A percentile compares a stretch with the other conserved stretches of the same genome.
Conservation (phyloP, 768 basidiomycete genomes). For the Termitomyces eurrhizus region DNA sequence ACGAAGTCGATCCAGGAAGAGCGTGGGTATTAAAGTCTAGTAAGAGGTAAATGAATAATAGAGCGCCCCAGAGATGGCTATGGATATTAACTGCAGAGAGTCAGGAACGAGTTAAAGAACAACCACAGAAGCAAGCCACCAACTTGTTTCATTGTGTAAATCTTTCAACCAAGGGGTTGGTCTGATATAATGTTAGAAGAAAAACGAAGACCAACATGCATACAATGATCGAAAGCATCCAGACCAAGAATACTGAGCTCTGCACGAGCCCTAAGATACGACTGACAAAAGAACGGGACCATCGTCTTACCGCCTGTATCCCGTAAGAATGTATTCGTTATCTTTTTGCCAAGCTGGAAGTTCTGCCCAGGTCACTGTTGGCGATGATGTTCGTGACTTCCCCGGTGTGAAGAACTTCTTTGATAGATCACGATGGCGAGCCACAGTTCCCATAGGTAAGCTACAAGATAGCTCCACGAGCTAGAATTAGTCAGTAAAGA, state of each 20-base stretch:
- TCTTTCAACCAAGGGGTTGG: conserved; percentile 35
- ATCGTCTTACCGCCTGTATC: conserved; percentile 59
- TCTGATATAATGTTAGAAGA: conserved; percentile 8
- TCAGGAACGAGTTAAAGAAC: conserved; percentile 10
- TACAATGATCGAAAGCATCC: conserved; percentile 63
- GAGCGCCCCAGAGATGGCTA: conserved; percentile 70
- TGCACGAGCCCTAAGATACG: conserved; percentile 23
- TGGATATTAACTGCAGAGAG: conserved; percentile 72
- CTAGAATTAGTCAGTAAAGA: background rate
- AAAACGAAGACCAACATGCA: conserved; percentile 47
- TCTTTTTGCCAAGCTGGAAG: conserved; percentile 69
- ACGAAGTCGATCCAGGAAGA: conserved; percentile 55
- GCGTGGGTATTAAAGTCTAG: conserved; percentile 49
- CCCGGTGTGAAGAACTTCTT: background rate
- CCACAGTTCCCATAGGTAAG: background rate
- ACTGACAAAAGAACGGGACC: background rate
- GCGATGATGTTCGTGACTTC: conserved; percentile 8
- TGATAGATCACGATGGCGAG: conserved; percentile 2
- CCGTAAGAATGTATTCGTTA: conserved; percentile 68
- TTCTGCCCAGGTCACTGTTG: conserved; percentile 47
- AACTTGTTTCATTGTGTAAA: conserved; percentile 77
- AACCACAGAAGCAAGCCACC: conserved; percentile 1
- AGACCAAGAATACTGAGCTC: conserved; percentile 56
- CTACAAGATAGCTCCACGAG: background rate
- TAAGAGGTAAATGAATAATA: conserved; percentile 56